Base-by-base conservation (phyloP, 176 grass and related monocot species). In the Oryza brachyantha region DNA sequence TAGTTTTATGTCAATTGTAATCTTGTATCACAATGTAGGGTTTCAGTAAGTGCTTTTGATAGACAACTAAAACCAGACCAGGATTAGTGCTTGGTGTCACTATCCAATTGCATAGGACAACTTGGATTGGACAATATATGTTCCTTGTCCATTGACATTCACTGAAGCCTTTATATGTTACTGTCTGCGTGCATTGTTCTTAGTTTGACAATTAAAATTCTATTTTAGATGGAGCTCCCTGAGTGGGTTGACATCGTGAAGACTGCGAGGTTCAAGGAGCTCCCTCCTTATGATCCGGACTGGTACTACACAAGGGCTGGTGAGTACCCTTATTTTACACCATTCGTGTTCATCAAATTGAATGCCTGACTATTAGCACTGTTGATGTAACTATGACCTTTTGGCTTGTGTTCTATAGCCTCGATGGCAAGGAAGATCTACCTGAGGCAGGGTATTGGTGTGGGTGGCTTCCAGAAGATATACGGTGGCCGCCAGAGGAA, bases 271-370 rank as follows among this genome's bases (percentile, higher is more conserved):
- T 92, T 92, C 68, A 92, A 92, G 90, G 90, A 92, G 81, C 90
- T 92, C 68, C 82, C 82, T 24, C 90, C 89, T 28, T 92, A 85
- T 75, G 90, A 92, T 28, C 81, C 78, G 10, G 90, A 92, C 66
- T 88, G 90, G 90, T 92, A 92, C 81, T 92, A 92, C 90, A 92
- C 61, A 42, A 85, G 86, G 77, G 85, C 89, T 65, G 90, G 90
- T 92, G 81, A 68, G 24, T 26, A 68, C 13, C 8, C 29, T 5
- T 66, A 22, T 11, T 76, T 63, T 29, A 7, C 24, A 42, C 3
- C 41, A 36, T 36, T 70, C 24, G 8, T 70, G 25, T 7, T 7
- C 64, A 45, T 62, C 5, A 48, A 62, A 34, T 61, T 72, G 17
- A 52, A 10, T 13, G 14, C 9, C 12, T 8, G 8, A 29, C 17